These are phyloP conservation scores for Areca catechu DNA, from an alignment of 176 grass and related monocot genomes.

Conservation along the genomic window DNA sequence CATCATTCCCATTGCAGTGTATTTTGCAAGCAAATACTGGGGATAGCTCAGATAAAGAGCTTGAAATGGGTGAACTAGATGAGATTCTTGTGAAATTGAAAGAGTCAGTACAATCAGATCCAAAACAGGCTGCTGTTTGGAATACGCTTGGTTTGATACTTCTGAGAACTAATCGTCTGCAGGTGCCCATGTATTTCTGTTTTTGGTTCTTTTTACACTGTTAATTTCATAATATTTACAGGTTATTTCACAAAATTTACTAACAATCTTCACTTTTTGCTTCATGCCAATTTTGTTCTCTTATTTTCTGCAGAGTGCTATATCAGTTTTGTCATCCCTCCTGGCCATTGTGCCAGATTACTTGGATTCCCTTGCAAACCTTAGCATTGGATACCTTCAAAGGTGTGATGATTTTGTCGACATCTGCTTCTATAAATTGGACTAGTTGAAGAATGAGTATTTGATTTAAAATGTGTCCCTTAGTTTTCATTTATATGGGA, in stretches of 20 bases:
- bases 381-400: conserved; percentile 85
- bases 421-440: too few species aligned
- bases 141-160: conserved; percentile 89
- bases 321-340: conserved; percentile 90
- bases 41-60: conserved; percentile 81
- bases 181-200: conserved; percentile 33
- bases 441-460: too few species aligned
- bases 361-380: conserved; percentile 84
- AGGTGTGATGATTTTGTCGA: conserved; percentile 29
- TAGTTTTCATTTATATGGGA: too few species aligned
- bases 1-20: conserved; percentile 44
- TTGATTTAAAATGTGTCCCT: too few species aligned
- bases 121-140: conserved; percentile 94
- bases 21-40: conserved; percentile 85
- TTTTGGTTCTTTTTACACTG: neutral
- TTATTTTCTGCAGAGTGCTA: conserved; percentile 56
- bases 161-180: conserved; percentile 69
- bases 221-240: too few species aligned
- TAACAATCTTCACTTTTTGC: neutral
- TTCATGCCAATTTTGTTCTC: conserved; percentile 27
- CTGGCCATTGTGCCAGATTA: conserved; percentile 64
- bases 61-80: conserved; percentile 62
- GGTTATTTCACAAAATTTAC: too few species aligned
- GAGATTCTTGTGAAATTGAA: conserved; percentile 85
- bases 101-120: conserved; percentile 73